Percentiles rank a stretch among this genome's conserved stretches.
These are phyloP conservation scores for Polysphondylium violaceum DNA, from an alignment of 78 protist genomes.

Conservation along the genomic window DNA sequence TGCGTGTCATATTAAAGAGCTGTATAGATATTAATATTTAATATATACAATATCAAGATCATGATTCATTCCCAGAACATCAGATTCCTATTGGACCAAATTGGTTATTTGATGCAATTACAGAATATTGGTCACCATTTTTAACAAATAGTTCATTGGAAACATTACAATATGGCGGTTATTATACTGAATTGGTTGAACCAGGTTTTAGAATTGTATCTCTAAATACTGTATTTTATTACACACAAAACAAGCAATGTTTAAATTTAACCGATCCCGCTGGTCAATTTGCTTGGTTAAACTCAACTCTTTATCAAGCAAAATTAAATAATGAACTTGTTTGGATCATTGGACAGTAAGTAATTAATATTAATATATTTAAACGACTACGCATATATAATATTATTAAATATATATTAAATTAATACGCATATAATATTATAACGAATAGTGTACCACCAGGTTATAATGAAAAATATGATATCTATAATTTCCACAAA, in stretches of 20 bases:
- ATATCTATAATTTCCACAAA: slow-evolving; percentile 28
- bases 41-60: slow-evolving; percentile 12
- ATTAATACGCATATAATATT: not conserved
- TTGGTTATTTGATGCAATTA: slow-evolving; percentile 44
- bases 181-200: slow-evolving; percentile 39
- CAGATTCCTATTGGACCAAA: slow-evolving; percentile 68
- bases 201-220: slow-evolving; percentile 56
- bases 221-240: slow-evolving; percentile 62
- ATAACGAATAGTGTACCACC: slow-evolving; percentile 45
- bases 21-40: not conserved
- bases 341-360: slow-evolving; percentile 61
- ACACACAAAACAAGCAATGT: slow-evolving; percentile 49
- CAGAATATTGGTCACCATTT: slow-evolving; percentile 21
- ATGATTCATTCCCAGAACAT: slow-evolving; percentile 63
- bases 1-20: not conserved
- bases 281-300: slow-evolving; percentile 43
- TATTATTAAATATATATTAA: not conserved
- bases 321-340: slow-evolving; percentile 22
- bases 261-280: slow-evolving; percentile 59
- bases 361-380: not conserved
- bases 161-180: slow-evolving; percentile 50
- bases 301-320: slow-evolving; percentile 13
- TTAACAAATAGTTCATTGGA: slow-evolving; percentile 17
- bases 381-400: not conserved
- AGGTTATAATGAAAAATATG: slow-evolving; percentile 46